Evolutionary conservation across 2,329 filamentous ascomycete species (phyloP).

Genomic region (Pyricularia sp.): DNA sequence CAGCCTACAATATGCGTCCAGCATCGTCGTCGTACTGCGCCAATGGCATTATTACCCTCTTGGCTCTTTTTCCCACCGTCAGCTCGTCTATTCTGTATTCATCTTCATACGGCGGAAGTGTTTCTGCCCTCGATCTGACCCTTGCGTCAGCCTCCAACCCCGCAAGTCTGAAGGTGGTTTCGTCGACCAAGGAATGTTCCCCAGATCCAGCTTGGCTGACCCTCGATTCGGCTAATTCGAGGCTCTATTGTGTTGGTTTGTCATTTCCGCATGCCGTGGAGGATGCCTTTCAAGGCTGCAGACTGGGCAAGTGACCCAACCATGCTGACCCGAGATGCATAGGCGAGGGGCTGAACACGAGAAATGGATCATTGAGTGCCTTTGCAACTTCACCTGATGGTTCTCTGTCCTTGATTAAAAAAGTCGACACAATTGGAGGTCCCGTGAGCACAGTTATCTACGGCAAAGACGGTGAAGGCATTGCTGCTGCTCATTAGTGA

Average conservation of each 20-base stretch:
- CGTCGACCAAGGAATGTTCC: slow-evolving; percentile 37
- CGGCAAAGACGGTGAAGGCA: slow-evolving; percentile 27
- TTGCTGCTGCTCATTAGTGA: slow-evolving; percentile 37
- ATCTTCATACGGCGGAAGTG: slow-evolving; percentile 35
- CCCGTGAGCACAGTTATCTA: slow-evolving; percentile 35
- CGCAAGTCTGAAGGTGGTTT: slow-evolving; percentile 28
- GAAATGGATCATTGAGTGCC: slow-evolving; percentile 38
- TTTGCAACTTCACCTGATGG: slow-evolving; percentile 28
- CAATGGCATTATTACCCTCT: slow-evolving; percentile 6
- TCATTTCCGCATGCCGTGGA: not conserved
- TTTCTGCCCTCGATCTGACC: slow-evolving; percentile 38
- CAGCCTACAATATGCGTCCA: not conserved
- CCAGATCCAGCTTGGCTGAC: slow-evolving; percentile 52
- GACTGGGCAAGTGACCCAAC: not conserved
- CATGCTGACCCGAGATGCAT: not conserved
- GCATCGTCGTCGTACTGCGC: not conserved
- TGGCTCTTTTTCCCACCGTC: slow-evolving; percentile 9
- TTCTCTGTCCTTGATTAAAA: slow-evolving; percentile 26
- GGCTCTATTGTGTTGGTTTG: slow-evolving; percentile 42
- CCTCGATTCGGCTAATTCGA: slow-evolving; percentile 35
- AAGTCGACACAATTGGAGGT: slow-evolving; percentile 24
- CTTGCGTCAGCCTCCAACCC: slow-evolving; percentile 7
- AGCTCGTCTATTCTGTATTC: slow-evolving; percentile 32
- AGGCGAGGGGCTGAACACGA: slow-evolving; percentile 42
- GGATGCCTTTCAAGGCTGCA: not conserved